Conservation (phyloP, 495 filamentous ascomycete genomes). For the Chaetomium tenue region DNA sequence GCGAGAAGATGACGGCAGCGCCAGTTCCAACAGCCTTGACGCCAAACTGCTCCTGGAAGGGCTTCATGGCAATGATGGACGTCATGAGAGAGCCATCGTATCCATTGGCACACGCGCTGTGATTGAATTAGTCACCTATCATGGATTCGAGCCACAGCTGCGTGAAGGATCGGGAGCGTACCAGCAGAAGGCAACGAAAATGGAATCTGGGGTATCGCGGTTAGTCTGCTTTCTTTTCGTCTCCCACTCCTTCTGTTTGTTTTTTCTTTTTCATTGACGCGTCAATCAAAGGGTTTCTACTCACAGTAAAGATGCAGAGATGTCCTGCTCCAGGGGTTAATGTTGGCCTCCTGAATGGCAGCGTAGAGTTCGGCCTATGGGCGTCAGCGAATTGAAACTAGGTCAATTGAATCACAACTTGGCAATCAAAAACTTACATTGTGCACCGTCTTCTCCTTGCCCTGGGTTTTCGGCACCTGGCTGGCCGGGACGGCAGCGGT, state of each 20-base stretch:
- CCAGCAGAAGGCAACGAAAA: constrained; percentile 49
- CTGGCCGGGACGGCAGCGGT: constrained; percentile 9
- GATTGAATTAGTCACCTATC: background rate
- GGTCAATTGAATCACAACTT: background rate
- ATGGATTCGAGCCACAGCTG: too few species aligned
- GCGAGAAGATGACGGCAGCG: constrained; percentile 47
- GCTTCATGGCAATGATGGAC: constrained; percentile 42
- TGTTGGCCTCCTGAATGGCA: constrained; percentile 56
- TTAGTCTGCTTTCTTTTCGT: background rate
- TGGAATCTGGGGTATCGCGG: constrained; percentile 26
- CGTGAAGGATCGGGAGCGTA: background rate
- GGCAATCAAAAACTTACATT: constrained; percentile 46
- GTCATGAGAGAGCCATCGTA: constrained; percentile 52
- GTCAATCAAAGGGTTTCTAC: constrained; percentile 1
- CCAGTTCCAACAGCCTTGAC: constrained; percentile 38
- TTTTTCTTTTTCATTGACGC: too few species aligned
- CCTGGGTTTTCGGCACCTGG: constrained; percentile 35
- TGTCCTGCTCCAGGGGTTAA: constrained; percentile 54
- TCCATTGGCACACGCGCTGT: constrained; percentile 50
- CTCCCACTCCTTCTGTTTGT: too few species aligned
- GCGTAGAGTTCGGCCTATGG: constrained; percentile 57
- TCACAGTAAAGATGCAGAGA: constrained; percentile 57
- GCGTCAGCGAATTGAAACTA: constrained; percentile 11
- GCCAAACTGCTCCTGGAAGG: constrained; percentile 42
- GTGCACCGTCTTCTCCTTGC: constrained; percentile 48